Conservation (phyloP, 2,329 filamentous ascomycete genomes). For the Aspergillus brasiliensis region DNA sequence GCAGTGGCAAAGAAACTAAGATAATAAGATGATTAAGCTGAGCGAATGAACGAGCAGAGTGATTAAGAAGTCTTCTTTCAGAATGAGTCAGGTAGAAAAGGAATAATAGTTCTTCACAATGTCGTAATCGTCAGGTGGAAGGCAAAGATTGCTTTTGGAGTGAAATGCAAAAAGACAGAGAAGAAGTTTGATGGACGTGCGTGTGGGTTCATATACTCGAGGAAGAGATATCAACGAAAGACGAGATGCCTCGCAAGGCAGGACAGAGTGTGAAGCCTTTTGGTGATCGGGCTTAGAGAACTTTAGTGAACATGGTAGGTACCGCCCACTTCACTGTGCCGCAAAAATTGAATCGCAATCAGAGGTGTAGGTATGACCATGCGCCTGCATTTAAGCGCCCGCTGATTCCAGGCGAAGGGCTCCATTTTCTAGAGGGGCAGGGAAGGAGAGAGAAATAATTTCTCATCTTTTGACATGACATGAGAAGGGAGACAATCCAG, state of each 20-base stretch:
- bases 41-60: neutral
- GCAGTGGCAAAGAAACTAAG: conserved; percentile 11
- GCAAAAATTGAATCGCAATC: conserved; percentile 29
- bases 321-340: conserved; percentile 35
- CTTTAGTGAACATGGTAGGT: conserved; percentile 27
- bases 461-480: conserved; percentile 21
- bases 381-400: conserved; percentile 43
- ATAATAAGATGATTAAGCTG: conserved; percentile 8
- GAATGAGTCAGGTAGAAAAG: neutral
- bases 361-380: conserved; percentile 33
- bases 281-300: conserved; percentile 37
- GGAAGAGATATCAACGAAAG: conserved; percentile 27
- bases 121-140: conserved; percentile 4
- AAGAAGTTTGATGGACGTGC: conserved; percentile 21
- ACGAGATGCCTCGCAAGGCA: conserved; percentile 39
- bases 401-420: conserved; percentile 28
- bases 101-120: conserved; percentile 2
- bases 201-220: conserved; percentile 30
- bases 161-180: conserved; percentile 9
- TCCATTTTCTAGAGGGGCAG: conserved; percentile 20
- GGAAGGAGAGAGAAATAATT: conserved; percentile 12
- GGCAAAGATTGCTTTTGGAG: neutral
- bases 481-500: conserved; percentile 27
- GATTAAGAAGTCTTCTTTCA: neutral
- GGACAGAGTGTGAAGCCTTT: conserved; percentile 29